A percentile compares a stretch with the other conserved stretches of the same genome.
phyloP scores from a whole-genome alignment of 2,329 filamentous ascomycete species.

The Ambrosiella xylebori region DNA sequence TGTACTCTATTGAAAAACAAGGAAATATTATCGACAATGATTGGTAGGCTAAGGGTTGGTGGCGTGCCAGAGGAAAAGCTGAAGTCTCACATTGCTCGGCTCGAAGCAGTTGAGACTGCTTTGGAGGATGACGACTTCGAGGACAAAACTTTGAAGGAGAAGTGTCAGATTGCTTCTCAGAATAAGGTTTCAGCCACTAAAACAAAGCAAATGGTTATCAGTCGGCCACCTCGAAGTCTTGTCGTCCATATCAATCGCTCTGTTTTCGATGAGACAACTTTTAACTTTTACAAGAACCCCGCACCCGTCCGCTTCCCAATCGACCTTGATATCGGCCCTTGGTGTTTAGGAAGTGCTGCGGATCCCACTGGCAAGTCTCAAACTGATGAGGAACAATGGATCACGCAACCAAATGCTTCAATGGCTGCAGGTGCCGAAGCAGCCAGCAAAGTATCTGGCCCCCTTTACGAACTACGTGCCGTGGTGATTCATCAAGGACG shows the following conservation, averaged over 20 bases:
- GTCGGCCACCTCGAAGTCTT: slow-evolving; percentile 61
- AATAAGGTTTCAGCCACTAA: slow-evolving; percentile 65
- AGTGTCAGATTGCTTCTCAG: slow-evolving; percentile 49
- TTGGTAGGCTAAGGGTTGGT: slow-evolving; percentile 16
- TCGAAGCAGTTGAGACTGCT: slow-evolving; percentile 50
- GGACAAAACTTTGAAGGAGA: slow-evolving; percentile 44
- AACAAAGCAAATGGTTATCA: slow-evolving; percentile 75
- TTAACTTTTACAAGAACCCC: slow-evolving; percentile 66
- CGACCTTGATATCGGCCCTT: slow-evolving; percentile 59
- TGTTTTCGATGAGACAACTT: slow-evolving; percentile 71
- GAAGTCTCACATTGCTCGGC: slow-evolving; percentile 33
- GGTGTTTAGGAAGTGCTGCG: slow-evolving; percentile 52
- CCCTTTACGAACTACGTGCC: slow-evolving; percentile 61
- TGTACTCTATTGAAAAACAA: slow-evolving; percentile 58
- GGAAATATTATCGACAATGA: slow-evolving; percentile 29
- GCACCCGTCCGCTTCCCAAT: slow-evolving; percentile 63
- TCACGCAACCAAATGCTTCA: slow-evolving; percentile 47
- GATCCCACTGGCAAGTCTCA: slow-evolving; percentile 8
- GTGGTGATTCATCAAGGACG: slow-evolving; percentile 78
- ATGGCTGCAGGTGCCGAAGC: slow-evolving; percentile 48
- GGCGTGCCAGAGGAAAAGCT: slow-evolving; percentile 30
- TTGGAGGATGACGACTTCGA: slow-evolving; percentile 68
- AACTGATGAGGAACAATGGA: slow-evolving; percentile 47
- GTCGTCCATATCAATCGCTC: slow-evolving; percentile 84
- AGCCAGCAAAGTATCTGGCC: slow-evolving; percentile 35